Conservation (phyloP, 371 early-diverging fungal species). For the Batkoa obscura region DNA sequence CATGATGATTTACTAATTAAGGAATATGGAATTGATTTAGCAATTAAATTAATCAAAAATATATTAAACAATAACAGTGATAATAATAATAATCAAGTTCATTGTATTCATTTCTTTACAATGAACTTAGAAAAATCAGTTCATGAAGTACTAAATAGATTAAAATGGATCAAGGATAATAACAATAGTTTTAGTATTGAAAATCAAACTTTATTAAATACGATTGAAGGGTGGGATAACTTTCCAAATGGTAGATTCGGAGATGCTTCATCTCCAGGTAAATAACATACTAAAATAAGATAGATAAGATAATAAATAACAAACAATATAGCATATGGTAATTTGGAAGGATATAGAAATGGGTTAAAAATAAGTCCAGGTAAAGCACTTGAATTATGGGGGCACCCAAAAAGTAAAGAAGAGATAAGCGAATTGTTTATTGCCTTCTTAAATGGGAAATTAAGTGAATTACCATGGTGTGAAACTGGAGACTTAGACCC, state of each 20-base stretch:
- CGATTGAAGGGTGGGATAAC: conserved; percentile 75
- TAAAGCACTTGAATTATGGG: conserved; percentile 50
- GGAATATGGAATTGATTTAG: conserved; percentile 67
- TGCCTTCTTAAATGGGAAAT: conserved; percentile 44
- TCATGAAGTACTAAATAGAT: conserved; percentile 10
- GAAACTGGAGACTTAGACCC: conserved; percentile 50
- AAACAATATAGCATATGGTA: conserved; percentile 34
- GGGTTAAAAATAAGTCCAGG: conserved; percentile 29
- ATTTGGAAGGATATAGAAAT: conserved; percentile 52
- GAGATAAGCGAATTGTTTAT: conserved; percentile 58
- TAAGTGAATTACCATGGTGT: conserved; percentile 75
- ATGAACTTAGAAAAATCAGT: conserved; percentile 79
- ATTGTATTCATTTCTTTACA: conserved; percentile 61
- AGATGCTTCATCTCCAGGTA: conserved; percentile 69
- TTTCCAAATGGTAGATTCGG: conserved; percentile 97
- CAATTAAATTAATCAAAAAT: conserved; percentile 44
- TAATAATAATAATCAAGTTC: conserved; percentile 20
- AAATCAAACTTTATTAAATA: conserved; percentile 2
- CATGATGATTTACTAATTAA: conserved; percentile 87
- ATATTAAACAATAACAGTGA: conserved; percentile 13
- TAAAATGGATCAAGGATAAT: background rate
- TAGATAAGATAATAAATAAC: background rate
- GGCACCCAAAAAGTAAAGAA: conserved; percentile 27
- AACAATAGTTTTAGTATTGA: background rate
- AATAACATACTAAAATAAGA: conserved; percentile 11